Conservation (phyloP, 148 eudicot species). For the Fagopyrum esculentum region DNA sequence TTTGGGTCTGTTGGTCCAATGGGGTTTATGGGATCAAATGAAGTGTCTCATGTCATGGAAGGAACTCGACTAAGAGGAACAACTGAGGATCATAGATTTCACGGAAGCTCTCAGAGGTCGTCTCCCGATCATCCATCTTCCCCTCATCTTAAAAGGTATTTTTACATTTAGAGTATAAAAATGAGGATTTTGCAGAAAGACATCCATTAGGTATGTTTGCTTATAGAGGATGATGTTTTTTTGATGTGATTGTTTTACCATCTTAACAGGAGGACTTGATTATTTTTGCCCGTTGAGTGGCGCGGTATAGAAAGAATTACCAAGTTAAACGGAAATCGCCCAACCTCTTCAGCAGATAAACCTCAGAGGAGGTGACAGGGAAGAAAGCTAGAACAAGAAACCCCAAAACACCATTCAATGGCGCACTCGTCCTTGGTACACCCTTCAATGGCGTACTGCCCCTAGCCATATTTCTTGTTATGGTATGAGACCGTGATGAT, state of each 20-base stretch:
- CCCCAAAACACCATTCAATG: not conserved
- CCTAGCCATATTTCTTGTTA: not conserved
- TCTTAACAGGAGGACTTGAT: conserved; percentile 59
- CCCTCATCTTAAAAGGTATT: conserved; percentile 52
- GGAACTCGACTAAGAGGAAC: conserved; percentile 33
- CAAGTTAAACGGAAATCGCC: conserved; percentile 24
- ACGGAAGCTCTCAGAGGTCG: conserved; percentile 42
- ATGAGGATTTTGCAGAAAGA: too few species aligned
- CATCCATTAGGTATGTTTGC: too few species aligned
- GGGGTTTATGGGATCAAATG: conserved; percentile 36
- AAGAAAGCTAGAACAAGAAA: not conserved
- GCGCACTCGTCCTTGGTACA: not conserved
- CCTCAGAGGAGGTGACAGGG: not conserved
- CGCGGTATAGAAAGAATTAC: conserved; percentile 24
- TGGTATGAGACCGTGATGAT: not conserved
- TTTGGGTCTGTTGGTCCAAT: conserved; percentile 63
- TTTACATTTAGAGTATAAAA: not conserved
- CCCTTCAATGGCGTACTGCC: not conserved
- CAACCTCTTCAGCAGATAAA: not conserved
- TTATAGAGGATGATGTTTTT: not conserved
- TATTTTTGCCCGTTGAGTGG: conserved; percentile 33
- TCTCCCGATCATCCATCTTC: conserved; percentile 79
- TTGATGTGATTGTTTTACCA: conserved; percentile 19
- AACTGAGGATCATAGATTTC: conserved; percentile 51
- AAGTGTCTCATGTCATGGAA: conserved; percentile 40